Percentiles rank a stretch among this genome's conserved stretches.
phyloP scores from a whole-genome alignment of 1,284 basidiomycete genomes.

The Moesziomyces antarcticus region DNA sequence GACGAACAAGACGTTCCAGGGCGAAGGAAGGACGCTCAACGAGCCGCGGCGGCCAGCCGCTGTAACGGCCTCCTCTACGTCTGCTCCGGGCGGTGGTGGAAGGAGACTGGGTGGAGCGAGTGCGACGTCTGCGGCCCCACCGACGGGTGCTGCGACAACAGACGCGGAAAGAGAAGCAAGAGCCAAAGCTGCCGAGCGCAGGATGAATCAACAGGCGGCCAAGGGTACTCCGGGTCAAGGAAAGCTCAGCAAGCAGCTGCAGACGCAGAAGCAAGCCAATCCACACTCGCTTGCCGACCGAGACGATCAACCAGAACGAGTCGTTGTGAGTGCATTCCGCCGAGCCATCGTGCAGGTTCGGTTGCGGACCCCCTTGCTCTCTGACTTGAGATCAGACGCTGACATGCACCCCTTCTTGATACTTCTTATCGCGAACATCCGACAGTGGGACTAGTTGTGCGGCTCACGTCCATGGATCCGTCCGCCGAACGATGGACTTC shows the following conservation, averaged over 20 bases:
- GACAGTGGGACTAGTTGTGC: too few species aligned
- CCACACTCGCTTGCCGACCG: not conserved
- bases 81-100: constrained; percentile 1
- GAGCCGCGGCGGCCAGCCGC: constrained; percentile 2
- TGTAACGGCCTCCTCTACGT: not conserved
- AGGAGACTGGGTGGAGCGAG: constrained; percentile 10
- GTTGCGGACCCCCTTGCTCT: too few species aligned
- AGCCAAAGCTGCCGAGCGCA: constrained; percentile 29
- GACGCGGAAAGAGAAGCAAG: constrained; percentile 28
- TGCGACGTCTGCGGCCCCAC: not conserved
- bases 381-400: too few species aligned
- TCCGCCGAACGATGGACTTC: too few species aligned
- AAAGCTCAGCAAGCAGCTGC: constrained; percentile 33
- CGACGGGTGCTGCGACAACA: not conserved
- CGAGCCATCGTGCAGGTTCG: too few species aligned
- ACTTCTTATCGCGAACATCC: too few species aligned
- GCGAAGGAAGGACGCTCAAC: constrained; percentile 29
- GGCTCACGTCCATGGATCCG: too few species aligned
- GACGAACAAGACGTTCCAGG: constrained; percentile 19
- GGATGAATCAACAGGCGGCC: constrained; percentile 23
- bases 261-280: constrained; percentile 20
- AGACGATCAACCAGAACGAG: constrained; percentile 20
- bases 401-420: too few species aligned
- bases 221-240: constrained; percentile 27
- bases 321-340: constrained; percentile 24